Evolutionary conservation across 345 rosid species (phyloP).

Genomic region (Conringia planisiliqua): DNA sequence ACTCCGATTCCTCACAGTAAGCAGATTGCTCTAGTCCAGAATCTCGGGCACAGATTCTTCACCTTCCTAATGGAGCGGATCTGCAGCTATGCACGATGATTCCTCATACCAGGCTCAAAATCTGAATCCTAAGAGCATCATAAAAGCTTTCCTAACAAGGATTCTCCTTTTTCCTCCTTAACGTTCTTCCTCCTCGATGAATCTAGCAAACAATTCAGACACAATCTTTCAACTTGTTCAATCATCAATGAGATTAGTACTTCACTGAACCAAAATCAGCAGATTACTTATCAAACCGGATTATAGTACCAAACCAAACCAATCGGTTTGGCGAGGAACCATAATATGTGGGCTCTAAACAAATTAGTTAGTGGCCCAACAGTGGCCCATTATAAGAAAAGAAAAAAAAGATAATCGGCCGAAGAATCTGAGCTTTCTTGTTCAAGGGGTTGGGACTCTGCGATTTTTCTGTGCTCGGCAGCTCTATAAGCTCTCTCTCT

Average conservation of each 20-base stretch:
- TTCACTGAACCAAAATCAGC: neutral
- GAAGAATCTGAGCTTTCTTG: constrained; percentile 37
- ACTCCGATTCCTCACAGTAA: neutral
- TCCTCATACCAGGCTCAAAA: neutral
- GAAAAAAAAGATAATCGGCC: neutral
- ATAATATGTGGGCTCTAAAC: neutral
- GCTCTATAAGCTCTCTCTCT: constrained; percentile 21
- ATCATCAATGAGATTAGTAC: neutral
- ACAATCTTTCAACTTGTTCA: too few relatives aligned
- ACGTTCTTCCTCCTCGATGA: neutral
- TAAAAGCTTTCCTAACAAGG: too few relatives aligned
- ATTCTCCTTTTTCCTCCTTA: neutral
- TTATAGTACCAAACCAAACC: neutral
- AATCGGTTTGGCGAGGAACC: neutral
- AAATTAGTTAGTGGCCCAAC: constrained; percentile 7
- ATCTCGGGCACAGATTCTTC: neutral
- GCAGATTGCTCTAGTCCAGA: neutral
- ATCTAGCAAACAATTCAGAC: too few relatives aligned
- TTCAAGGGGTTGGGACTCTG: constrained; percentile 31
- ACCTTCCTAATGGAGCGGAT: neutral
- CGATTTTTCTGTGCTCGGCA: constrained; percentile 13
- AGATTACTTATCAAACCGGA: neutral
- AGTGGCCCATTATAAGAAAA: constrained; percentile 6
- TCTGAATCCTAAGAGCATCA: neutral
- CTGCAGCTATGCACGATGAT: neutral